These are phyloP conservation scores for Podaxis sp. DNA, from an alignment of 768 basidiomycete genomes.

Conservation along the genomic window DNA sequence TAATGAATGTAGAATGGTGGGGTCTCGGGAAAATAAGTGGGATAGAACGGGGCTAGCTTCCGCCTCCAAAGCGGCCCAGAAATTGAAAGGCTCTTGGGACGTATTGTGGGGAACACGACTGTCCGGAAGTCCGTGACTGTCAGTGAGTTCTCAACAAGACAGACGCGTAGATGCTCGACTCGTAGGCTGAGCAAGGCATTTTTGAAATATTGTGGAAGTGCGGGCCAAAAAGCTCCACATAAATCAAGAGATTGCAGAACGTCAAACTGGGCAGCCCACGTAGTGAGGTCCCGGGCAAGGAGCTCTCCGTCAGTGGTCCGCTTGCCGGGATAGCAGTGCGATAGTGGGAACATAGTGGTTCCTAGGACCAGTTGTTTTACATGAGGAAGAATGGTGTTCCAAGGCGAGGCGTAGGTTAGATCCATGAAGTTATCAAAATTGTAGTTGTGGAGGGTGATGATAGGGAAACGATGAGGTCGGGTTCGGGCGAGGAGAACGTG, in stretches of 20 bases:
- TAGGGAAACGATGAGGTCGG: constrained; percentile 1
- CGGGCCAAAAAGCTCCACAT: not conserved
- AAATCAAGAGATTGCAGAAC: not conserved
- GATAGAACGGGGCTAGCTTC: not conserved
- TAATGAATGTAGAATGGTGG: constrained; percentile 8
- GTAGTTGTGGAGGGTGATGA: constrained; percentile 6
- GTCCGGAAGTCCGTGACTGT: not conserved
- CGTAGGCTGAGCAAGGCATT: not conserved
- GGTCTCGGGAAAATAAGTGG: not conserved
- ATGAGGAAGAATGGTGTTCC: constrained; percentile 5
- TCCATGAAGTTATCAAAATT: constrained; percentile 5
- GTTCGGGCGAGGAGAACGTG: not conserved
- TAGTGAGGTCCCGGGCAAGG: not conserved
- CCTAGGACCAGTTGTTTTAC: not conserved
- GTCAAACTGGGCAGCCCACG: constrained; percentile 2
- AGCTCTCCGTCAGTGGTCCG: not conserved
- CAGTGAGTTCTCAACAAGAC: not conserved
- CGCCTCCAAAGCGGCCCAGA: not conserved
- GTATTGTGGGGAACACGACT: not conserved
- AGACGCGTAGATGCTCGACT: not conserved
- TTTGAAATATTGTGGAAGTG: not conserved
- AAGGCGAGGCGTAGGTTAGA: not conserved
- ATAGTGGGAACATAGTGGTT: constrained; percentile 2
- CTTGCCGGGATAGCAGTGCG: not conserved
- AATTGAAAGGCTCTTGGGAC: constrained; percentile 2